Evolutionary conservation across 257 asterid species (phyloP), one percentile per base, ranked within the genome.

Genomic region (Nicotiana benthamiana): DNA sequence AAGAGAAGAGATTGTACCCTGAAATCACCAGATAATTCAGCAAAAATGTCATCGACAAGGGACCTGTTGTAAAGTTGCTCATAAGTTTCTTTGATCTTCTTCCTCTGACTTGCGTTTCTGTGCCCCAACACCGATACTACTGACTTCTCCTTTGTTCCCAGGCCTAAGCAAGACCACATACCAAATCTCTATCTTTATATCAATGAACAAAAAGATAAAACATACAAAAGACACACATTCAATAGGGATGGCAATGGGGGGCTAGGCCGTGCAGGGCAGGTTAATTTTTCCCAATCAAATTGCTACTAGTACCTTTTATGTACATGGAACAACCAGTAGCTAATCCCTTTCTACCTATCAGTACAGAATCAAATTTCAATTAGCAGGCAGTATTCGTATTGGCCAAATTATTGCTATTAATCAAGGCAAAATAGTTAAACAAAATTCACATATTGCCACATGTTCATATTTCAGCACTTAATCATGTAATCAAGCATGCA

Each of bases 1-100:
- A 2, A 67, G 53, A 67, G 12, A 74, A 60, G 16, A 15, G 56
- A 62, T 34, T 4, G 51, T 89, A 92, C 97, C 97, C 86, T 61
- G 83, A 94, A 94, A 85, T 92, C 97, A 83, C 97, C 97, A 48
- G 97, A 92, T 56, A 94, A 81, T 81, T 94, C 97, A 76, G 87
- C 77, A 68, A 6, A 8, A 46, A 92, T 89, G 40, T 80, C 78
- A 85, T 89, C 90, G 75, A 89, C 70, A 16, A 94, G 94, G 75
- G 95, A 87, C 57, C 87, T 83, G 16, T 86, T 82, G 89, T 92
- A 91, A 79, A 90, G 89, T 89, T 84, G 88, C 67, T 81, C 87
- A 80, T 89, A 94, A 0, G 87, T 79, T 26, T 92, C 94, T 62
- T 89, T 87, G 79, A 94, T 94, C 81, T 83, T 81, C 84, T 84